phyloP scores from a whole-genome alignment of 148 eudicot species.

The Talinum fruticosum region DNA sequence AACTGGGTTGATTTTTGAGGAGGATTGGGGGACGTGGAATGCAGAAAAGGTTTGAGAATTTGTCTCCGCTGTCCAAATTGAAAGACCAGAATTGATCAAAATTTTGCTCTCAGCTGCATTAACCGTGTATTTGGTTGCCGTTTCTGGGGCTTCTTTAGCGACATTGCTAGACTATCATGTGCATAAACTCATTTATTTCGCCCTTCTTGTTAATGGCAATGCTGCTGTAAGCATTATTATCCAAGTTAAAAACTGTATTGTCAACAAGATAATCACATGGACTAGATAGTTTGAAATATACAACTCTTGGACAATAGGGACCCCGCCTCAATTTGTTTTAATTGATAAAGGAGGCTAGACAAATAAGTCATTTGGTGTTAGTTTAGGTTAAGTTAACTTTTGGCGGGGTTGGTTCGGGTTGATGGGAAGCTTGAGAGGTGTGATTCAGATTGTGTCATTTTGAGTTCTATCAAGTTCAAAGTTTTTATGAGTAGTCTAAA shows the following conservation, averaged over 20 bases:
- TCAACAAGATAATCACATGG: neutral
- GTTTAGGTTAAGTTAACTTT: no score
- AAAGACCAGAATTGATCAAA: slow-evolving; percentile 7
- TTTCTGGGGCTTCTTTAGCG: neutral
- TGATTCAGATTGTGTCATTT: no score
- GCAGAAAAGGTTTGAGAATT: neutral
- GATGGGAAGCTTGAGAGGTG: no score
- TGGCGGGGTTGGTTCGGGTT: no score
- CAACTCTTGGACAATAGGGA: no score
- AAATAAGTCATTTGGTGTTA: no score
- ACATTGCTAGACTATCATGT: neutral
- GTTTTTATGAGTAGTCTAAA: no score
- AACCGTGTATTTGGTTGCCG: slow-evolving; percentile 17
- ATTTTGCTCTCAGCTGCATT: neutral
- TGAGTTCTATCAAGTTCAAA: no score
- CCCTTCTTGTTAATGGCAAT: neutral
- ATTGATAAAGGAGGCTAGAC: no score
- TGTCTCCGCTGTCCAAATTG: neutral
- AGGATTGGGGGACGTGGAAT: neutral
- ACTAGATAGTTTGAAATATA: no score
- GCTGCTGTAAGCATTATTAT: neutral
- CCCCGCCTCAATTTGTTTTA: no score
- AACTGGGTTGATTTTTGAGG: neutral
- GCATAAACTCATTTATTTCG: neutral
- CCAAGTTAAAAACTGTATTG: neutral